A percentile compares a stretch with the other conserved stretches of the same genome.
phyloP scores from a whole-genome alignment of 106 monocot genomes.

The Acorus calamus region DNA sequence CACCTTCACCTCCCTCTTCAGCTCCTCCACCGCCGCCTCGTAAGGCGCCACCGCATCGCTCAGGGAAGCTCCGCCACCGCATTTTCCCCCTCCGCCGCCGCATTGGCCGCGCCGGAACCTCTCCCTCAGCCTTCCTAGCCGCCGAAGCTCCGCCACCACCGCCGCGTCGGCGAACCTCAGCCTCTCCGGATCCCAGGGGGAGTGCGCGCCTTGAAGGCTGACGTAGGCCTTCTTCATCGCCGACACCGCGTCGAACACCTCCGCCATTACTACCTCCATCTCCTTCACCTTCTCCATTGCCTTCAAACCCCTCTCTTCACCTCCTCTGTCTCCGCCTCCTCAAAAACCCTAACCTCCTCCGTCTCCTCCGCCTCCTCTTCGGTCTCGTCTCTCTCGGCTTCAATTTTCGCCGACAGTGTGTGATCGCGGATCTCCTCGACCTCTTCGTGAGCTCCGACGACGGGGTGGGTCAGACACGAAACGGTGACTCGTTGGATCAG shows the following conservation, averaged over 20 bases:
- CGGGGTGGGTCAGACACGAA: conserved; percentile 50
- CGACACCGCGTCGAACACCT: conserved; percentile 71
- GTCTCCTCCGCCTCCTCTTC: conserved; percentile 11
- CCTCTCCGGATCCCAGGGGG: conserved; percentile 82
- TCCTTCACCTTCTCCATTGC: conserved; percentile 18
- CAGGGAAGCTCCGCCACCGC: conserved; percentile 11
- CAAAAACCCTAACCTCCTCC: neutral
- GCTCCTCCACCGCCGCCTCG: conserved; percentile 76
- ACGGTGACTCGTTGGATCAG: conserved; percentile 70
- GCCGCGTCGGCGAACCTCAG: conserved; percentile 62
- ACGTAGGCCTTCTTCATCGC: conserved; percentile 64
- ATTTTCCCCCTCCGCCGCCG: neutral
- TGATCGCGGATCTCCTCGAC: neutral
- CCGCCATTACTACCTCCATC: conserved; percentile 41
- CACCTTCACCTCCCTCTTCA: conserved; percentile 51
- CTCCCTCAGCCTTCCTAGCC: conserved; percentile 55
- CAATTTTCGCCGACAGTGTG: no score
- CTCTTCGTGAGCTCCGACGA: conserved; percentile 5
- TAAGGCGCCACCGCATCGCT: conserved; percentile 73
- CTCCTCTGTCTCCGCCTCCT: conserved; percentile 12
- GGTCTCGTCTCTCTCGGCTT: conserved; percentile 7
- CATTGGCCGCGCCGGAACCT: conserved; percentile 36
- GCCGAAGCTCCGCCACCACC: conserved; percentile 64
- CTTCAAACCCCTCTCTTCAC: neutral
- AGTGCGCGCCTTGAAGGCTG: conserved; percentile 64